phyloP scores from a whole-genome alignment of 495 filamentous ascomycete genomes.

The Halenospora varia region DNA sequence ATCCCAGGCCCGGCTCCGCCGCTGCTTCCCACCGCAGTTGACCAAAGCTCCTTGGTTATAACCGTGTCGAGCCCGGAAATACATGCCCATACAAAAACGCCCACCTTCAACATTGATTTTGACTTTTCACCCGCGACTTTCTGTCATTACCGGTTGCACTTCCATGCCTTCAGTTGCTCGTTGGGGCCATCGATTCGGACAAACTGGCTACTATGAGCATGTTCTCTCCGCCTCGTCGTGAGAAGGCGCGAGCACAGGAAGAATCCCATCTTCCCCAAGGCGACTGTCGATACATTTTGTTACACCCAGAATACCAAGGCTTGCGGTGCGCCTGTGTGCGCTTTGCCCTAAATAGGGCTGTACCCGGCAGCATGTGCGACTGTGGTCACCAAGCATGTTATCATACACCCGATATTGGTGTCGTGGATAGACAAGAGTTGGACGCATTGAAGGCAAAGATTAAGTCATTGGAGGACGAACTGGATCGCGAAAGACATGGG shows the following conservation, averaged over 20 bases:
- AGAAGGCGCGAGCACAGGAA: slow-evolving; percentile 20
- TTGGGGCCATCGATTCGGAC: slow-evolving; percentile 21
- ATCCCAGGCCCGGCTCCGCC: background rate
- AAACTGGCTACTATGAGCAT: slow-evolving; percentile 16
- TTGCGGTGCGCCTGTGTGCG: slow-evolving; percentile 50
- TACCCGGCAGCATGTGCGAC: slow-evolving; percentile 47
- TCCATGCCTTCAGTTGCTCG: slow-evolving; percentile 22
- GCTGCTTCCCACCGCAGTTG: background rate
- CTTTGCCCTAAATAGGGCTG: slow-evolving; percentile 46
- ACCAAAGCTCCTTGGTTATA: background rate
- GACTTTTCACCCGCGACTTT: background rate
- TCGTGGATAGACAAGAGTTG: slow-evolving; percentile 33
- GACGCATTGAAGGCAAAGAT: slow-evolving; percentile 43
- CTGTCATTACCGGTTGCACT: background rate
- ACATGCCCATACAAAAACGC: background rate
- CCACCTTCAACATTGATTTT: background rate
- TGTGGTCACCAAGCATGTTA: slow-evolving; percentile 54
- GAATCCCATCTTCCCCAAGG: slow-evolving; percentile 43
- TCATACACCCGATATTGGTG: slow-evolving; percentile 40
- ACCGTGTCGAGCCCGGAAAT: background rate
- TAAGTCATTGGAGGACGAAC: slow-evolving; percentile 41
- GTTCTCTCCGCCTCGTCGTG: slow-evolving; percentile 26
- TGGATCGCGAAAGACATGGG: slow-evolving; percentile 34
- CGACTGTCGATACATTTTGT: slow-evolving; percentile 51
- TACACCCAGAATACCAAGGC: slow-evolving; percentile 49